phyloP scores from a whole-genome alignment of 225 moss, liverwort and hornwort species.

The Asterella californica region DNA sequence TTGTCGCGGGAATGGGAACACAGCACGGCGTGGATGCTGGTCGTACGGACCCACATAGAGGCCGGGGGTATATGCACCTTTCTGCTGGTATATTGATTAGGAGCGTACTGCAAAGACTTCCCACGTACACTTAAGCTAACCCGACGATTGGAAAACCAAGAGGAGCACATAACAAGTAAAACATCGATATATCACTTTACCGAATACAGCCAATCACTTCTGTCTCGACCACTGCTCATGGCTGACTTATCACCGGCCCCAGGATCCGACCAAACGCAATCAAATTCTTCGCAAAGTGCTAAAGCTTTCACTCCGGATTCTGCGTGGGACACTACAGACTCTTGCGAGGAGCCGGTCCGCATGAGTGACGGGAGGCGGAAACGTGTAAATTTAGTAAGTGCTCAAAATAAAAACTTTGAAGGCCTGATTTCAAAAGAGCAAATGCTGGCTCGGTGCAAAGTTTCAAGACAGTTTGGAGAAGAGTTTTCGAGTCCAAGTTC shows the following conservation, averaged over 20 bases:
- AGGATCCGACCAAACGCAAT: background rate
- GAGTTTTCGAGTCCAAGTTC: background rate
- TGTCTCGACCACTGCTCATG: background rate
- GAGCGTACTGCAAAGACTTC: no score
- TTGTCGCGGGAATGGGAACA: background rate
- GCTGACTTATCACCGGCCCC: background rate
- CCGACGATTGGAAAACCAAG: no score
- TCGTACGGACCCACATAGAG: background rate
- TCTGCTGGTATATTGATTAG: no score
- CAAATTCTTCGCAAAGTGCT: background rate
- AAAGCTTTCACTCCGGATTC: background rate
- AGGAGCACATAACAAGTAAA: no score
- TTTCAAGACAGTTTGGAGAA: background rate
- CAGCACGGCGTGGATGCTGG: background rate
- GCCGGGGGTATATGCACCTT: background rate
- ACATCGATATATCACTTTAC: background rate
- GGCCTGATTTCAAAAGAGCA: background rate
- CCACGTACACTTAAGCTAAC: no score
- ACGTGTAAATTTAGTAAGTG: background rate
- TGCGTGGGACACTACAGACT: background rate
- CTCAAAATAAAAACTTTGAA: background rate
- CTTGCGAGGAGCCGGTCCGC: background rate
- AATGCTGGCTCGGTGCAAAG: background rate
- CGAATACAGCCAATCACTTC: background rate
- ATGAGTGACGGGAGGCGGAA: background rate